These are phyloP conservation scores for Mrakia frigida DNA, from an alignment of 768 basidiomycete genomes.

Conservation along the genomic window DNA sequence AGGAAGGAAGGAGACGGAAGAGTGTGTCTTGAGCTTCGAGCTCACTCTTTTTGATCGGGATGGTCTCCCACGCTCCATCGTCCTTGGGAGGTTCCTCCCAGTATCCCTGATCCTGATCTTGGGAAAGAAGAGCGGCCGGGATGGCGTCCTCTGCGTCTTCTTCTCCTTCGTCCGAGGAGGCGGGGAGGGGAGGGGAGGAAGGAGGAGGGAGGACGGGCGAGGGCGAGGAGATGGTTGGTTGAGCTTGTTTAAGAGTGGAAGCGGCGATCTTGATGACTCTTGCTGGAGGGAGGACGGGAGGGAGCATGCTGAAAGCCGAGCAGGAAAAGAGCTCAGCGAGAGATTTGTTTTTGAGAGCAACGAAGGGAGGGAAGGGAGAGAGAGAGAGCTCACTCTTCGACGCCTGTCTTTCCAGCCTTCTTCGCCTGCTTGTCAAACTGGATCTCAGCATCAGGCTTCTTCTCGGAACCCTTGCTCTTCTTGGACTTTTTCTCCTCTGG, in stretches of 20 bases:
- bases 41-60: slow-evolving; percentile 28
- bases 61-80: slow-evolving; percentile 24
- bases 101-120: not conserved
- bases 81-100: slow-evolving; percentile 25
- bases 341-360: not conserved
- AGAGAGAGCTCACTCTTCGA: slow-evolving; percentile 21
- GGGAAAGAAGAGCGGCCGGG: too few relatives aligned
- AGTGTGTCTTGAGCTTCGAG: not conserved
- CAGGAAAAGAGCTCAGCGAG: not conserved
- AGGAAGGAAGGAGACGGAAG: not conserved
- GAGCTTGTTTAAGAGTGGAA: not conserved
- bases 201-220: not conserved
- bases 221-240: not conserved
- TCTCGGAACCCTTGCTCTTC: too few relatives aligned
- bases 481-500: slow-evolving; percentile 9
- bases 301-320: slow-evolving; percentile 19
- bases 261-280: slow-evolving; percentile 28
- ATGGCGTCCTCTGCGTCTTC: not conserved
- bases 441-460: slow-evolving; percentile 15
- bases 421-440: slow-evolving; percentile 22
- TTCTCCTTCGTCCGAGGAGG: not conserved
- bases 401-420: slow-evolving; percentile 18
- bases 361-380: not conserved
- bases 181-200: not conserved
- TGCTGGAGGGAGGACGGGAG: slow-evolving; percentile 21